These are phyloP conservation scores for Saccharum spontaneum DNA, from an alignment of 176 grass and related monocot species.

Conservation along the genomic window DNA sequence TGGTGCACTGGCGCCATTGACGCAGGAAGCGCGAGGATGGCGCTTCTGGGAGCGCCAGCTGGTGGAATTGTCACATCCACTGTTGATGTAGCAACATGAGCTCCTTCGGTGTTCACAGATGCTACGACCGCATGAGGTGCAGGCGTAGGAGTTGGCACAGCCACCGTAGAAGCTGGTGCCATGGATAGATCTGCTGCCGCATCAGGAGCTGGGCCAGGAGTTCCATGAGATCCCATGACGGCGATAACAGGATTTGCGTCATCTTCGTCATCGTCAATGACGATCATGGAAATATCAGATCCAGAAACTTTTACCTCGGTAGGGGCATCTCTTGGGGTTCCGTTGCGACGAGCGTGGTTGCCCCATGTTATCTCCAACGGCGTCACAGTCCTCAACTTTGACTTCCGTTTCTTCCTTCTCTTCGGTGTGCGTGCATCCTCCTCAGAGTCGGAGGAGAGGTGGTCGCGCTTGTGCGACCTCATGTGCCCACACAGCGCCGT, in stretches of 20 bases:
- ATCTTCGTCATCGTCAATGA: not conserved
- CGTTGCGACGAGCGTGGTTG: fast-evolving
- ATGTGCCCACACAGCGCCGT: not conserved
- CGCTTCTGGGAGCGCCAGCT: not conserved
- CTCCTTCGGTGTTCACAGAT: not conserved
- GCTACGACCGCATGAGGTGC: not conserved
- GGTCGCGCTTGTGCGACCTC: not conserved
- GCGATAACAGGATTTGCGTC: not conserved
- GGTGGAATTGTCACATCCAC: no score
- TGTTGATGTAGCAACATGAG: not conserved
- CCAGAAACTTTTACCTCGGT: not conserved
- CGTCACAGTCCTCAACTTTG: fast-evolving
- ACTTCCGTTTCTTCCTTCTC: not conserved
- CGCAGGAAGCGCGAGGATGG: not conserved
- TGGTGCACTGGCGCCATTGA: not conserved
- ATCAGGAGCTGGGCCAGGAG: not conserved
- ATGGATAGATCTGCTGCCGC: not conserved
- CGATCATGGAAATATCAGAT: not conserved
- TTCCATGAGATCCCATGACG: not conserved
- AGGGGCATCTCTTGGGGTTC: not conserved
- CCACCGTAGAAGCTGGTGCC: not conserved
- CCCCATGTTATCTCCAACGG: not conserved
- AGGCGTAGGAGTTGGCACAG: not conserved
- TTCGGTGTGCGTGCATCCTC: not conserved
- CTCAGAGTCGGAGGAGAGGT: fast-evolving